A percentile compares a stretch with the other conserved stretches of the same genome.
Evolutionary conservation across 768 basidiomycete genomes (phyloP).

Genomic region (Rhodosporidiobolus odoratus): DNA sequence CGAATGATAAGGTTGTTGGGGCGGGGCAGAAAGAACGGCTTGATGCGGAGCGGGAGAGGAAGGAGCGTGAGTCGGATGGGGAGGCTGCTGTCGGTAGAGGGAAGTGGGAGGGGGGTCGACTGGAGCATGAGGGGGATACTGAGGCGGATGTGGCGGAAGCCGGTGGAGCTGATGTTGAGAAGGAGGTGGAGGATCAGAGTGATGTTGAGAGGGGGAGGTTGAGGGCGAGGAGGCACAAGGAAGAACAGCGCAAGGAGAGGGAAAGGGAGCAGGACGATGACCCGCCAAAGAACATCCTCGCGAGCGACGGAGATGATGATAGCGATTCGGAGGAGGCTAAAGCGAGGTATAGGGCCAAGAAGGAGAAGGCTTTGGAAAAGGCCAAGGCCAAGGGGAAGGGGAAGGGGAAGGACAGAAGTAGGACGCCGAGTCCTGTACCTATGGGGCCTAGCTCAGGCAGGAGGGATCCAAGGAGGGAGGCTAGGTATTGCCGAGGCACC

Average conservation of each 20-base stretch:
- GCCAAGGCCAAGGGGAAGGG: background rate
- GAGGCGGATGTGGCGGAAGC: conserved; percentile 18
- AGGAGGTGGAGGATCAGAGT: conserved; percentile 11
- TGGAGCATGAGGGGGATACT: background rate
- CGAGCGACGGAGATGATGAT: conserved; percentile 13
- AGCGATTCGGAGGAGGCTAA: conserved; percentile 9
- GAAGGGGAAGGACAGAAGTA: background rate
- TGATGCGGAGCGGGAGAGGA: conserved; percentile 1
- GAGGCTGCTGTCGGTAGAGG: no score
- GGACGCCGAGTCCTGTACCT: background rate
- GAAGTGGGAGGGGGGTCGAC: background rate
- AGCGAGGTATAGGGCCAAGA: background rate
- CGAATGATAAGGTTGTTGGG: conserved; percentile 2
- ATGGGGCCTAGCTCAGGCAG: background rate
- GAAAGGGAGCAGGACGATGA: conserved; percentile 28
- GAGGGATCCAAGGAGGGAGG: conserved; percentile 21
- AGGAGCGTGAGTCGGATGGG: background rate
- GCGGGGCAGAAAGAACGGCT: conserved; percentile 16
- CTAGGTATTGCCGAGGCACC: conserved; percentile 28
- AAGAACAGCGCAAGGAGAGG: background rate
- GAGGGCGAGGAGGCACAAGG: conserved; percentile 2
- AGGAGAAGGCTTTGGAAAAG: background rate
- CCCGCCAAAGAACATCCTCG: conserved; percentile 33
- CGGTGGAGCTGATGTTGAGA: conserved; percentile 17
- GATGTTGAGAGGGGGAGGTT: conserved; percentile 13